Evolutionary conservation across 2,329 filamentous ascomycete species (phyloP).

Genomic region (Ceratocystis cacaofunesta): DNA sequence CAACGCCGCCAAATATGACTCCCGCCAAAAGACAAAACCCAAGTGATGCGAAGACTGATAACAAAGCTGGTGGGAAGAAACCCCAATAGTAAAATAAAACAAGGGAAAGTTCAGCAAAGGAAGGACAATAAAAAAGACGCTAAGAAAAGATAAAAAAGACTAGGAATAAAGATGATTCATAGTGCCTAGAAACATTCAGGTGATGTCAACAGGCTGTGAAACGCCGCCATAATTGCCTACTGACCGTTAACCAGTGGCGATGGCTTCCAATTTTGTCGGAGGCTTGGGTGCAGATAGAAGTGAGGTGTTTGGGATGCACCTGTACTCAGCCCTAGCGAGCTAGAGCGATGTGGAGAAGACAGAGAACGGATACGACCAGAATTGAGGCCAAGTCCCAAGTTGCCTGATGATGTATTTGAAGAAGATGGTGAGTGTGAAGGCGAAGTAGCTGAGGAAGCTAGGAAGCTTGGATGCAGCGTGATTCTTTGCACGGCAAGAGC

Average conservation of each 20-base stretch:
- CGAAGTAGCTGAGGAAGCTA: neutral
- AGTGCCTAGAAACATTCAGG: neutral
- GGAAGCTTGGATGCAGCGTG: slow-evolving; percentile 1
- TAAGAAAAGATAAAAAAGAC: neutral
- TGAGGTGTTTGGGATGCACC: neutral
- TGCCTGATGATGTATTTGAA: neutral
- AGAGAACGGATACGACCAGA: slow-evolving; percentile 5
- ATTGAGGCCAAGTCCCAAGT: neutral
- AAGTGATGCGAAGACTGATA: neutral
- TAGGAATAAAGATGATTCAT: neutral
- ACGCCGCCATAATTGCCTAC: neutral
- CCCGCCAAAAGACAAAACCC: neutral
- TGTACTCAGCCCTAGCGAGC: slow-evolving; percentile 4
- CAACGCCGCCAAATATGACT: neutral
- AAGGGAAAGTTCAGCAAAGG: neutral
- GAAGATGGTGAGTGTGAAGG: neutral
- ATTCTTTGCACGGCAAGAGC: slow-evolving; percentile 6
- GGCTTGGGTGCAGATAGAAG: slow-evolving; percentile 5
- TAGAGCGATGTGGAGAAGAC: slow-evolving; percentile 1
- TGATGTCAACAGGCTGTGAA: neutral
- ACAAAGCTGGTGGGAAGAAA: neutral
- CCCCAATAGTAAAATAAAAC: neutral
- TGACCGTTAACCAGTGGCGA: neutral
- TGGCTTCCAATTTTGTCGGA: slow-evolving; percentile 5
- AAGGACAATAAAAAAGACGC: neutral